Evolutionary conservation across 1,139 yeast species (phyloP), one percentile per base, ranked within the genome.

Genomic region (Candida glucosophila): DNA sequence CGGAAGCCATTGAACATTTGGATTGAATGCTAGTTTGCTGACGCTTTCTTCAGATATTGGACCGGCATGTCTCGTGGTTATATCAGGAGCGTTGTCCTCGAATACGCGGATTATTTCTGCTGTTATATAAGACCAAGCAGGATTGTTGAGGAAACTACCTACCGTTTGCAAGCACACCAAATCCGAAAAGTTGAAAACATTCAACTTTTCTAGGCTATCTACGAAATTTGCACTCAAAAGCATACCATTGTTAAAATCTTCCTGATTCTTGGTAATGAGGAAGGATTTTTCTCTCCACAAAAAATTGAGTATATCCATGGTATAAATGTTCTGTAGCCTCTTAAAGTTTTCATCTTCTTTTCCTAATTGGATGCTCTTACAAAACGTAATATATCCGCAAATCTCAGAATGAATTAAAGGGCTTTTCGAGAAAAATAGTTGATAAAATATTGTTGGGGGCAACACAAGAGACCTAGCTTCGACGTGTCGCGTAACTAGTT

Each of bases 231-330:
- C 52, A 12, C 61, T 55, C 19, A 75, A 54, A 20, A 58, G 52
- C 32, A 75, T 51, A 1, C 62, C 69, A 21, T 49, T 56, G 12
- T 48, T 49, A 6, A 48, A 38, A 1, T 48, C 36, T 5, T 34
- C 35, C 1, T 36, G 28, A 2, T 31, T 29, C 2, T 29, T 29
- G 17, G 40, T 47, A 19, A 37, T 34, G 12, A 38, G 29, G 24
- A 59, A 40, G 8, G 48, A 44, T 40, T 60, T 66, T 34, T 75
- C 75, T 36, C 81, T 55, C 88, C 88, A 79, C 1, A 75, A 33
- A 17, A 69, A 57, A 33, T 77, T 77, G 26, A 80, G 62, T 5
- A 70, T 40, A 41, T 78, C 86, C 59, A 73, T 60, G 6, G 77
- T 67, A 31, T 65, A 69, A 0, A 70, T 53, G 29, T 75, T 74